Base-by-base conservation (phyloP, 176 grass and related monocot genomes). In the Calamus simplicifolius region DNA sequence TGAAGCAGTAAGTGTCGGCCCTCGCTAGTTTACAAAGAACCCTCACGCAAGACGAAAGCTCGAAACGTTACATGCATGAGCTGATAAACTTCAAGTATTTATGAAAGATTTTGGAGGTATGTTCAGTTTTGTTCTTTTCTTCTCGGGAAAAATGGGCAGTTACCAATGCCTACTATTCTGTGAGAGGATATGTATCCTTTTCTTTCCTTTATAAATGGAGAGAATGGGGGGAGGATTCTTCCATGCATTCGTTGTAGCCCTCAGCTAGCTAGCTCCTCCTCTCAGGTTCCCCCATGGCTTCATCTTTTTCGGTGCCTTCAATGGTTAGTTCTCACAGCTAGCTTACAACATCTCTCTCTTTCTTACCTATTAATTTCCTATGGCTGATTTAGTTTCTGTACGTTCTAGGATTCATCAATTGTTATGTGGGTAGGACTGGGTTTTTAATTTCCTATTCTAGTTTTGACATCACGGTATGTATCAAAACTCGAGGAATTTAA, bases 271-370 rank as follows among this genome's bases (percentile, higher is more conserved):
- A 59, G 57, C 16, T 31, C 14, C 7, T 12, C 35, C 35, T 43
- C 35, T 43, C 64, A 31, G 26, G 15, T 52, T 18, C 30, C 31
- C 52, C 63, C 73, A 90, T 95, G 91, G 56, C 86, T 77, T 79
- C 82, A 67, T 75, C 70, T 48, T 64, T 86, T 63, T 79, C 90
- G 61, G 85, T 61, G 26, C 82, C 90, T 30, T 90, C 91, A 19
- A 12, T 95, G 86, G 91, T 95, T 30, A 63, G 76, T 79, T 7
- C 29, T 51, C 17, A 25, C 28, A 18, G 4, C 16, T 30, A 16
- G 12, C 16, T 6, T 6, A 17, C 5, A 6, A 51, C 53, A 30
- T 3, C 49, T 50, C 5, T n/a, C n/a, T 17, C 71, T 16, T 27
- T 26, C 54, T 10, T 19, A 19, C 50, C 15, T 16, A 4, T 25